These are phyloP conservation scores for Phialophora expanda DNA, from an alignment of 2,329 filamentous ascomycete genomes.

Conservation along the genomic window DNA sequence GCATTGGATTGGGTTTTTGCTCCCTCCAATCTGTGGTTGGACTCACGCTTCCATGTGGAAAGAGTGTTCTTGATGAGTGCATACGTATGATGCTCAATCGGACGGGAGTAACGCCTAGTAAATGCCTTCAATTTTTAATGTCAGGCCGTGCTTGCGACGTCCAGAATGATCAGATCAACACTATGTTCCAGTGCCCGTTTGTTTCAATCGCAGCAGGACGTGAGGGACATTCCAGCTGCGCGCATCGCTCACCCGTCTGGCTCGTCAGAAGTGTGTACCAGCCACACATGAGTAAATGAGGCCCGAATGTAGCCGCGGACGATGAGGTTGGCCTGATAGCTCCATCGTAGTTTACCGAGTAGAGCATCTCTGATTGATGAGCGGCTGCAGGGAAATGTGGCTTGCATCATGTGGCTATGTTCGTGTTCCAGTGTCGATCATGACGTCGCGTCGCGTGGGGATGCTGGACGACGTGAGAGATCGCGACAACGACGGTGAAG, in stretches of 20 bases:
- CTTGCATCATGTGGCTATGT: constrained; percentile 1
- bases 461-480: background rate
- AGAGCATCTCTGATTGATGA: background rate
- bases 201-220: background rate
- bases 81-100: background rate
- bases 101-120: background rate
- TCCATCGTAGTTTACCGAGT: no score
- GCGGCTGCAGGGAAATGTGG: background rate
- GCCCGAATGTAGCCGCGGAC: background rate
- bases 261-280: background rate
- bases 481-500: background rate
- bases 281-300: background rate
- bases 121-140: background rate
- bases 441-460: constrained; percentile 4
- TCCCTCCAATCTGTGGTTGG: background rate
- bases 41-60: background rate
- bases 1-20: background rate
- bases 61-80: background rate
- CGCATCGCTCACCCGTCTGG: background rate
- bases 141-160: background rate
- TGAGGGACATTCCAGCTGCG: no score
- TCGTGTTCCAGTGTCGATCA: background rate
- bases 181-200: background rate
- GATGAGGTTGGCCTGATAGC: no score
- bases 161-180: background rate